These are phyloP conservation scores for Hyphopichia burtonii DNA, from an alignment of 1,139 yeast genomes.

Conservation along the genomic window DNA sequence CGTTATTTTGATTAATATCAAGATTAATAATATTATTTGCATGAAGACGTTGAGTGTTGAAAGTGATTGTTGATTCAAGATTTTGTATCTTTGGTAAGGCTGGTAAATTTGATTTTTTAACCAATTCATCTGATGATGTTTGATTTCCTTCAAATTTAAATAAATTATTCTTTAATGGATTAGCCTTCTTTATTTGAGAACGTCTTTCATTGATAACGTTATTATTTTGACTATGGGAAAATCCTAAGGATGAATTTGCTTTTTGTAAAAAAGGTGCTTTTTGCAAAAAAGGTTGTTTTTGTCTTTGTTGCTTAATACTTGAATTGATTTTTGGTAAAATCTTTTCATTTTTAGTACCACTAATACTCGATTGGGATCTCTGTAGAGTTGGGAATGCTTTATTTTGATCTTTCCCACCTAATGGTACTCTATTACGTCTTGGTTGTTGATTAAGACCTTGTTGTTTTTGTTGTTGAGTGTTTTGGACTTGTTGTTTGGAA, in stretches of 20 bases:
- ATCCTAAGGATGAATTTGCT: constrained; percentile 43
- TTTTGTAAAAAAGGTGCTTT: constrained; percentile 28
- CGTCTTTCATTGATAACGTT: constrained; percentile 4
- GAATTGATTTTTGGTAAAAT: background rate
- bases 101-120: constrained; percentile 10
- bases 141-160: constrained; percentile 7
- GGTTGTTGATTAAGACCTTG: background rate
- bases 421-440: constrained; percentile 34
- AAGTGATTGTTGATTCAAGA: constrained; percentile 17
- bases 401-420: constrained; percentile 52
- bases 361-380: constrained; percentile 33
- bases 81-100: constrained; percentile 5
- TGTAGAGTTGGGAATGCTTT: constrained; percentile 25
- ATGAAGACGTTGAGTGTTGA: constrained; percentile 21
- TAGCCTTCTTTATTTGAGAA: background rate
- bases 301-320: background rate
- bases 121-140: constrained; percentile 22
- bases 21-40: constrained; percentile 16
- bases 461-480: background rate
- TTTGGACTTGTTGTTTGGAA: background rate
- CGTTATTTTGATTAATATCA: constrained; percentile 20
- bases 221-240: constrained; percentile 16
- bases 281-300: background rate
- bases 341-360: background rate
- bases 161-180: constrained; percentile 3